Evolutionary conservation across 73 alveolate genomes (phyloP), one percentile per base, ranked within the genome.

Genomic region (Loxodes magnus): DNA sequence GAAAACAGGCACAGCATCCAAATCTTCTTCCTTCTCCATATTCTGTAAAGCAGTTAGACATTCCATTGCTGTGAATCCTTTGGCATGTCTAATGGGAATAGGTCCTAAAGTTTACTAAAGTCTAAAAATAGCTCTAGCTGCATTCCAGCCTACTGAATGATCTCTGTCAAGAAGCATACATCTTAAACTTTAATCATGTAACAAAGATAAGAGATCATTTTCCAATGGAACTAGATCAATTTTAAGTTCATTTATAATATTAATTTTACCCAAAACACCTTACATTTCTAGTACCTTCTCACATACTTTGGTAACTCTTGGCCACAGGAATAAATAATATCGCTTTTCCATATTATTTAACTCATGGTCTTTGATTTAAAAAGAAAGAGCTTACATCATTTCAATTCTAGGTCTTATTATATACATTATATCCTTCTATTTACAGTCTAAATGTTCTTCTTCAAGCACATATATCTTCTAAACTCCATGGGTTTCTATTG

Each of bases 221-320:
- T 72, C 87, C 7, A 72, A 38, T 12, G 87, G 87, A 26, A 68
- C 61, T 7, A 68, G 41, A 49, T 75, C 90, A n/a, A 83, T 7
- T 42, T 44, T 38, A 48, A 56, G 56, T 42, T 56, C 65, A 29
- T 33, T 54, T 29, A 74, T 74, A 22, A 24, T 22, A 23, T 46
- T 41, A 23, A 46, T 25, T 7, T 46, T 41, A 10, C 16, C 26
- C 59, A 46, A 25, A 2, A 46, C 59, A 19, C 26, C 26, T 16
- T 46, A 25, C 22, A 37, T 46, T 9, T 25, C 27, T 12, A 46
- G 34, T 0, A 46, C 27, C 27, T 46, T 46, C 17, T 46, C 59
- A 25, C 59, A 46, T 37, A 46, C 59, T 7, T 37, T 46, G 4
- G 59, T 46, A 9, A 24, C 46, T 22, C 59, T 17, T 0, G 59